Percentiles rank a stretch among this genome's conserved stretches.
Conservation (phyloP, 192 early-diverging fungal genomes). For the Gonapodya prolifera region DNA sequence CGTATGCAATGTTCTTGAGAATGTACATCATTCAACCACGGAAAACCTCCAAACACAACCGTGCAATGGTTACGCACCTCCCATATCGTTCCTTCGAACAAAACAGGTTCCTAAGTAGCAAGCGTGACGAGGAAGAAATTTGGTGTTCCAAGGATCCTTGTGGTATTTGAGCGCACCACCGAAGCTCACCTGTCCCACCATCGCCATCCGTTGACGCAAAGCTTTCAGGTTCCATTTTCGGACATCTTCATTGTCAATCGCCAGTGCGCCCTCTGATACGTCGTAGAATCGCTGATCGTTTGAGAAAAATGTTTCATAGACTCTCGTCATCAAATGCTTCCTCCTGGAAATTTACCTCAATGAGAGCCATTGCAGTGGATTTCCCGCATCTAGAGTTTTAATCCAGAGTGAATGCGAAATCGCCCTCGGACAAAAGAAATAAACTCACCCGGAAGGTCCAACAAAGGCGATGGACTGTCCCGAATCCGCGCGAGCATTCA, state of each 20-base stretch:
- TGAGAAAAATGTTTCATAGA: too few relatives aligned
- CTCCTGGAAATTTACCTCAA: too few relatives aligned
- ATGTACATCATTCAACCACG: too few relatives aligned
- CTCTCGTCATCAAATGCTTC: too few relatives aligned
- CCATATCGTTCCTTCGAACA: constrained; percentile 67
- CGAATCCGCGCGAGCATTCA: neutral
- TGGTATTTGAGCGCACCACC: too few relatives aligned
- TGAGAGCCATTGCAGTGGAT: constrained; percentile 44
- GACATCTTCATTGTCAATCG: constrained; percentile 44
- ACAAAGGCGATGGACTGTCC: constrained; percentile 21
- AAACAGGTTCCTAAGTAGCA: constrained; percentile 71
- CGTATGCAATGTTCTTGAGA: constrained; percentile 78
- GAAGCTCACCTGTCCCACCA: too few relatives aligned
- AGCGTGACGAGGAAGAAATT: too few relatives aligned
- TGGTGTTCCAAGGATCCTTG: too few relatives aligned
- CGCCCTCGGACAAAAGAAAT: neutral
- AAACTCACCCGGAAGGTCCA: constrained; percentile 36
- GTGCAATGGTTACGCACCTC: too few relatives aligned
- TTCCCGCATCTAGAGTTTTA: neutral
- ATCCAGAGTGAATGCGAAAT: neutral
- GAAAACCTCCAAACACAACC: too few relatives aligned
- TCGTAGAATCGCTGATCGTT: constrained; percentile 91
- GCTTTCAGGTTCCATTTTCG: constrained; percentile 45
- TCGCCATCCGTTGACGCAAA: constrained; percentile 57
- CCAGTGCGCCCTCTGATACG: constrained; percentile 34